Conservation (phyloP, 371 early-diverging fungal species). For the Nematocida ausubeli region DNA sequence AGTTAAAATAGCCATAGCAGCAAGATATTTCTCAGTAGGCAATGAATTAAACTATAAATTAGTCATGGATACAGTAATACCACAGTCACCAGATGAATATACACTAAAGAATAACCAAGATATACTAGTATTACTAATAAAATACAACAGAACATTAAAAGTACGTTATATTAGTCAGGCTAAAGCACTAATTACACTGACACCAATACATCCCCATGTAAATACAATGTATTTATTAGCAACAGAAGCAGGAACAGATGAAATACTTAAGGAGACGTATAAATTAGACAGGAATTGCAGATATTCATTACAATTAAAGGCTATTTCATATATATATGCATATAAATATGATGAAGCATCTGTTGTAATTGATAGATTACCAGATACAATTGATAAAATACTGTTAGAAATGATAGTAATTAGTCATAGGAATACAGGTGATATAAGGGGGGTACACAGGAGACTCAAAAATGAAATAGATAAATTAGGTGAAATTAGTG, state of each 20-base stretch:
- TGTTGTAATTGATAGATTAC: neutral
- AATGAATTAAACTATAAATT: constrained; percentile 26
- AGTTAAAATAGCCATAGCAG: constrained; percentile 39
- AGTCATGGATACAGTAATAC: constrained; percentile 6
- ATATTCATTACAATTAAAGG: constrained; percentile 16
- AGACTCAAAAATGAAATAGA: neutral
- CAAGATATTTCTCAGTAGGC: constrained; percentile 20
- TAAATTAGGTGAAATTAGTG: neutral
- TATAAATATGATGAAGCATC: constrained; percentile 35
- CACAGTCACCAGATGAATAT: constrained; percentile 4
- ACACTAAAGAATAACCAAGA: constrained; percentile 44
- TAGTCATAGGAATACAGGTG: neutral
- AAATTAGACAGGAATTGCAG: constrained; percentile 34
- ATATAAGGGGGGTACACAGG: neutral
- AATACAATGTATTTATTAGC: neutral
- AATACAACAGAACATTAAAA: constrained; percentile 6
- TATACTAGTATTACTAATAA: constrained; percentile 6
- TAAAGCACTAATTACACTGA: constrained; percentile 23
- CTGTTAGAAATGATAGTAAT: constrained; percentile 4
- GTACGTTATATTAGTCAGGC: neutral
- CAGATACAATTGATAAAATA: neutral
- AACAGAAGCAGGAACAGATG: neutral
- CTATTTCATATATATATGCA: constrained; percentile 9
- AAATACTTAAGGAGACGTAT: constrained; percentile 43
- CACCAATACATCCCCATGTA: constrained; percentile 9